Evolutionary conservation across 768 basidiomycete species (phyloP), one percentile per base, ranked within the genome.

Genomic region (Cystobasidium tubakii): DNA sequence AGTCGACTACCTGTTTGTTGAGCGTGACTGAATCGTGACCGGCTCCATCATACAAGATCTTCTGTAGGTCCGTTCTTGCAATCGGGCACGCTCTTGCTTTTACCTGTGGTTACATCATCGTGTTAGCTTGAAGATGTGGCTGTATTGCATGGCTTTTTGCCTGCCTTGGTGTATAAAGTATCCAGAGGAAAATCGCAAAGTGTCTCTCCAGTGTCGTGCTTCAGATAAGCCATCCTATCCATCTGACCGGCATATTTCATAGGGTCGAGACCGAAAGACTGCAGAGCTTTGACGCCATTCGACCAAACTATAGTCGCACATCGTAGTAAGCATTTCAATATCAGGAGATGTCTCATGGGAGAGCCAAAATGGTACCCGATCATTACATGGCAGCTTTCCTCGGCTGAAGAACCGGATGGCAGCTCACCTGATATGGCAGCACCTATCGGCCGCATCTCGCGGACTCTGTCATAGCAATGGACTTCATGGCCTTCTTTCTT

Each of bases 361-460:
- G n/a, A n/a, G n/a, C n/a, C n/a, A n/a, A n/a, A n/a, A n/a, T n/a
- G n/a, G n/a, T n/a, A n/a, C n/a, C 25, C 62, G 62, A 63, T 36
- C 36, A 63, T 25, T 7, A n/a, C n/a, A 57, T 31, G n/a, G n/a
- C n/a, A n/a, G n/a, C n/a, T n/a, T n/a, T n/a, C n/a, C n/a, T n/a
- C n/a, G n/a, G n/a, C n/a, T n/a, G 54, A 23, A 55, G 54, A 19
- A 21, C 46, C 4, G 21, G 46, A 4, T 9, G 21, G n/a, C 9
- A 15, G 31, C 69, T 36, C 69, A 71, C 69, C 69, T 25, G 62
- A 64, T 44, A 73, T 73, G 1, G 62, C 72, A 21, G 62, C 62
- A n/a, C 72, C 72, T 9, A 64, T 64, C 4, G 72, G 72, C 15
- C 72, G 72, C 72, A 73, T 63, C 62, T 73, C 72, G n/a, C 43